Evolutionary conservation across 306 rosid species (phyloP).

Genomic region (Adenanthera pavonina): DNA sequence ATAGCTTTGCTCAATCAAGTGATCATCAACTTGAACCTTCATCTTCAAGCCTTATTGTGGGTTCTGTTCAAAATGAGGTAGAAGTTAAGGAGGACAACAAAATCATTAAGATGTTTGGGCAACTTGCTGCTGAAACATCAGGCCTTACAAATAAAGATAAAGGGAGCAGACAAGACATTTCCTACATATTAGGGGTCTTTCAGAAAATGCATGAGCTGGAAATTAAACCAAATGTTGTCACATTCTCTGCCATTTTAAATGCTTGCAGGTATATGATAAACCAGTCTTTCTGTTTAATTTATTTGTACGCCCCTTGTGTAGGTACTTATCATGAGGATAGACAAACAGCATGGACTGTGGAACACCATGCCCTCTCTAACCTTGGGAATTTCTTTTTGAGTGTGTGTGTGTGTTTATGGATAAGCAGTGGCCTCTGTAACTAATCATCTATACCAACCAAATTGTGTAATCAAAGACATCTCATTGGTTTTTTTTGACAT

Average conservation of each 20-base stretch:
- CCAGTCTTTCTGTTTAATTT: conserved; percentile 1
- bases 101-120: conserved; percentile 51
- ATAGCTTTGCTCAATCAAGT: conserved; percentile 30
- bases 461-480: background rate
- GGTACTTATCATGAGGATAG: background rate
- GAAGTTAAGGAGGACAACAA: conserved; percentile 26
- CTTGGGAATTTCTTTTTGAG: background rate
- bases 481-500: background rate
- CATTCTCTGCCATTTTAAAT: conserved; percentile 87
- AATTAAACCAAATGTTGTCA: conserved; percentile 57
- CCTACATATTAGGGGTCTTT: conserved; percentile 58
- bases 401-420: too few relatives aligned
- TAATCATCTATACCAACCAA: background rate
- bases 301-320: background rate
- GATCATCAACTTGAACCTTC: conserved; percentile 26
- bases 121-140: conserved; percentile 65
- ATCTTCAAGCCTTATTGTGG: conserved; percentile 32
- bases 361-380: background rate
- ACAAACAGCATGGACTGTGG: background rate
- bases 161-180: conserved; percentile 36
- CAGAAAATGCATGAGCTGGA: conserved; percentile 65
- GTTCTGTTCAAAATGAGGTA: conserved; percentile 25
- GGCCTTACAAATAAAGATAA: conserved; percentile 52
- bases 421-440: background rate
- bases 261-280: conserved; percentile 80